phyloP scores from a whole-genome alignment of 257 asterid species.

The Vinca minor region DNA sequence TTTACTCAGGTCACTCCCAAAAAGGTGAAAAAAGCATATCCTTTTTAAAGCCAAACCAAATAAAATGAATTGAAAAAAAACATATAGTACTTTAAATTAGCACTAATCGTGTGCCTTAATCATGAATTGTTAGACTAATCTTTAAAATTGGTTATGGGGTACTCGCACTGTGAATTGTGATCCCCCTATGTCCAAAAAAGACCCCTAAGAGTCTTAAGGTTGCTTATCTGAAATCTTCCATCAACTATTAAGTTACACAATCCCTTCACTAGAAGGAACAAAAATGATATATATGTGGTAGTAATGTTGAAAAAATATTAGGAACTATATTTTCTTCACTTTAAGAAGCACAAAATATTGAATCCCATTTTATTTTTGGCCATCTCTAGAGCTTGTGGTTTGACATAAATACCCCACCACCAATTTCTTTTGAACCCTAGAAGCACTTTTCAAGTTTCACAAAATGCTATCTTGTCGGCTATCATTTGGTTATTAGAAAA shows the following conservation, averaged over 20 bases:
- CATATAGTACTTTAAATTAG: not conserved
- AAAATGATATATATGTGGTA: too few relatives aligned
- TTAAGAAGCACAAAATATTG: conserved; percentile 36
- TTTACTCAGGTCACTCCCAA: not conserved
- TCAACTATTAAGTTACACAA: too few relatives aligned
- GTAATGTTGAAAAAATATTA: too few relatives aligned
- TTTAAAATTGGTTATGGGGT: too few relatives aligned
- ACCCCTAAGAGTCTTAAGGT: too few relatives aligned
- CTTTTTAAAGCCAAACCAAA: too few relatives aligned
- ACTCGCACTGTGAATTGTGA: too few relatives aligned
- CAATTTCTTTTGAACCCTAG: conserved; percentile 12
- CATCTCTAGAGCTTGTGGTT: conserved; percentile 1
- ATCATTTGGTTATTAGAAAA: conserved; percentile 40
- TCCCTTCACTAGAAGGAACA: too few relatives aligned
- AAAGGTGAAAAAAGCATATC: too few relatives aligned
- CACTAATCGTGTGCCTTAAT: not conserved
- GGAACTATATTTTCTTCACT: conserved; percentile 19
- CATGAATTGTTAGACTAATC: not conserved
- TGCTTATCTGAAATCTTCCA: too few relatives aligned
- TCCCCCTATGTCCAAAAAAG: too few relatives aligned
- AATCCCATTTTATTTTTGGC: conserved; percentile 16
- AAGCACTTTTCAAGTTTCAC: conserved; percentile 27
- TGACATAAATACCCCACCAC: conserved; percentile 34
- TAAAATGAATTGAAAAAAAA: too few relatives aligned
- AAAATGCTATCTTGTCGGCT: conserved; percentile 43